Conservation (phyloP, 768 basidiomycete genomes). For the Boletus vermiculosoides region DNA sequence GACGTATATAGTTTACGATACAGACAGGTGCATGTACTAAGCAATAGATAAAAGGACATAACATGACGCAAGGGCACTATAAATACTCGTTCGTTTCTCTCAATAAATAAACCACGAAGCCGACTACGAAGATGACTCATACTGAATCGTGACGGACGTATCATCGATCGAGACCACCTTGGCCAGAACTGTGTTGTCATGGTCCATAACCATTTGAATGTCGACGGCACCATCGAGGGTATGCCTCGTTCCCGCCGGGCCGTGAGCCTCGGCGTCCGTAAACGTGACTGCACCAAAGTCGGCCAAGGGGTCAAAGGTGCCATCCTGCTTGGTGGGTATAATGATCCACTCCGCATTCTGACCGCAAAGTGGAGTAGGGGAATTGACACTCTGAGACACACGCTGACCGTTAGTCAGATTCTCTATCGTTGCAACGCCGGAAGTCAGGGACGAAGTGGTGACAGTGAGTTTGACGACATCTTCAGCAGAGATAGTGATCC, state of each 20-base stretch:
- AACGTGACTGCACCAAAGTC: conserved; percentile 9
- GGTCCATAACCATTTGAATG: not conserved
- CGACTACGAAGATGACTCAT: not conserved
- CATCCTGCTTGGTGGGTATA: not conserved
- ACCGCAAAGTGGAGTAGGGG: not conserved
- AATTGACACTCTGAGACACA: not conserved
- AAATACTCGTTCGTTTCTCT: not conserved
- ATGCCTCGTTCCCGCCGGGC: not conserved
- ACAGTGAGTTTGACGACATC: conserved; percentile 5
- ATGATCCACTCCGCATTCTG: conserved; percentile 12
- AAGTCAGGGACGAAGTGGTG: not conserved
- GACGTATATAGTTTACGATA: too few relatives aligned
- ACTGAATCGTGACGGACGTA: not conserved
- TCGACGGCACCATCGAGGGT: not conserved
- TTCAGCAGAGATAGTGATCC: conserved; percentile 3
- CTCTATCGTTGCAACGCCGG: not conserved
- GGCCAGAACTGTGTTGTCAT: not conserved
- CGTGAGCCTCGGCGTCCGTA: not conserved
- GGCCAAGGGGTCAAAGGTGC: not conserved
- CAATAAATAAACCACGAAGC: not conserved
- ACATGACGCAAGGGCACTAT: too few relatives aligned
- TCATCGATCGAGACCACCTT: not conserved
- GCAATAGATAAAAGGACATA: too few relatives aligned
- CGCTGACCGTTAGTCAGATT: not conserved
- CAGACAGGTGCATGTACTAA: too few relatives aligned